phyloP scores from a whole-genome alignment of 2,329 filamentous ascomycete species.

The Rugonectria rugulosa region DNA sequence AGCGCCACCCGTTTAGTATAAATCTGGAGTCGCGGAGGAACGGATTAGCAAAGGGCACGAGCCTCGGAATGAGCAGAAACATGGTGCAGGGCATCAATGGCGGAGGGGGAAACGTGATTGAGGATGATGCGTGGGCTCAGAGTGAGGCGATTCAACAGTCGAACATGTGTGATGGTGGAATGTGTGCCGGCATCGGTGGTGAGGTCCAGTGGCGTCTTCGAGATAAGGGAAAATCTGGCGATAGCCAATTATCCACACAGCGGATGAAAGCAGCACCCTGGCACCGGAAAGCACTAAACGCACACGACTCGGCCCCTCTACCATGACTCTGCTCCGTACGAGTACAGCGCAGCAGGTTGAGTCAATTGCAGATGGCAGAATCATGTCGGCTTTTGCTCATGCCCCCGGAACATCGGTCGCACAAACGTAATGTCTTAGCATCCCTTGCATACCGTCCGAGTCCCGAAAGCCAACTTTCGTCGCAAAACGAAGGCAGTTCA shows the following conservation, averaged over 20 bases:
- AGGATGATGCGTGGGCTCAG: background rate
- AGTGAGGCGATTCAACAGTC: background rate
- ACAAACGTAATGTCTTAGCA: background rate
- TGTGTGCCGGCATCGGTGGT: slow-evolving; percentile 31
- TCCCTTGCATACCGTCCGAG: background rate
- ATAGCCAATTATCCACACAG: slow-evolving; percentile 24
- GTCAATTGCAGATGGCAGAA: slow-evolving; percentile 5
- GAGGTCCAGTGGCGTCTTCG: slow-evolving; percentile 14
- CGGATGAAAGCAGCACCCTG: slow-evolving; percentile 16
- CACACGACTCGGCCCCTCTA: slow-evolving; percentile 23
- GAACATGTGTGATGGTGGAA: slow-evolving; percentile 7
- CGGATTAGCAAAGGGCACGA: slow-evolving; percentile 32
- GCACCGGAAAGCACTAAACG: slow-evolving; percentile 26
- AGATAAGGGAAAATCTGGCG: slow-evolving; percentile 34
- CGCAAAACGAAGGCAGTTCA: slow-evolving; percentile 28
- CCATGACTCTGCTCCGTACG: slow-evolving; percentile 19
- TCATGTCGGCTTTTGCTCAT: background rate
- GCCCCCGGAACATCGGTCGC: background rate
- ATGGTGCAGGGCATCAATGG: slow-evolving; percentile 3
- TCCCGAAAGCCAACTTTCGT: slow-evolving; percentile 12
- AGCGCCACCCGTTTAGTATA: slow-evolving; percentile 34
- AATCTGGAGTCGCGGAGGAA: slow-evolving; percentile 28
- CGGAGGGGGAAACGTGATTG: background rate
- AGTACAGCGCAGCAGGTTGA: slow-evolving; percentile 1
- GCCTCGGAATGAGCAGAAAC: slow-evolving; percentile 4